A percentile compares a stretch with the other conserved stretches of the same genome.
Conservation (phyloP, 352 stramenopile genomes). For the Phytophthora citricola region DNA sequence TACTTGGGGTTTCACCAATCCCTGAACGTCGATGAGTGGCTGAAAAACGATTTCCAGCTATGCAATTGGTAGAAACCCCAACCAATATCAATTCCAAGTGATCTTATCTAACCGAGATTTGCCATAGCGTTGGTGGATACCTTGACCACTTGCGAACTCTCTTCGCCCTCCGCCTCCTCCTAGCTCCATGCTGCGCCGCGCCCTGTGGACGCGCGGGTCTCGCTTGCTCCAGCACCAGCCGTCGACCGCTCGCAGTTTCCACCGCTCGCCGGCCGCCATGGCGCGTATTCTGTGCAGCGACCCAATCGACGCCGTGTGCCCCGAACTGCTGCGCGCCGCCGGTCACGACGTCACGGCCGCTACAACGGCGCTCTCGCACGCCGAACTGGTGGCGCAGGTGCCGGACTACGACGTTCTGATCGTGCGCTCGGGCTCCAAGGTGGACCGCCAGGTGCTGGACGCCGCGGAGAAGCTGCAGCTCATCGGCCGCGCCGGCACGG, state of each 20-base stretch:
- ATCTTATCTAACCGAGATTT: conserved; percentile 10
- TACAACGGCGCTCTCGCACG: conserved; percentile 48
- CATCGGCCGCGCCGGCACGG: conserved; percentile 91
- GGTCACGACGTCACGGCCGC: conserved; percentile 86
- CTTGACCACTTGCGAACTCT: conserved; percentile 18
- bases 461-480: conserved; percentile 72
- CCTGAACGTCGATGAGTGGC: neutral
- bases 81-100: neutral
- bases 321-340: conserved; percentile 78
- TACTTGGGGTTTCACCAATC: neutral
- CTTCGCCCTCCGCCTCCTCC: neutral
- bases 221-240: conserved; percentile 42
- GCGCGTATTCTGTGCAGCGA: conserved; percentile 90
- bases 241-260: conserved; percentile 37
- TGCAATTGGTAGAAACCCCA: conserved; percentile 10
- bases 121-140: conserved; percentile 11
- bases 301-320: conserved; percentile 83
- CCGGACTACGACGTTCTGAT: conserved; percentile 90
- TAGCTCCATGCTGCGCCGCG: conserved; percentile 58
- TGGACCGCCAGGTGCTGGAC: conserved; percentile 77
- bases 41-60: neutral
- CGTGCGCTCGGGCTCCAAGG: conserved; percentile 84
- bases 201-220: conserved; percentile 41
- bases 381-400: conserved; percentile 76
- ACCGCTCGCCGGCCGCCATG: conserved; percentile 58